Percentiles rank a stretch among this genome's conserved stretches.
Conservation (phyloP, 2,329 filamentous ascomycete genomes). For the Cadophora sp. region DNA sequence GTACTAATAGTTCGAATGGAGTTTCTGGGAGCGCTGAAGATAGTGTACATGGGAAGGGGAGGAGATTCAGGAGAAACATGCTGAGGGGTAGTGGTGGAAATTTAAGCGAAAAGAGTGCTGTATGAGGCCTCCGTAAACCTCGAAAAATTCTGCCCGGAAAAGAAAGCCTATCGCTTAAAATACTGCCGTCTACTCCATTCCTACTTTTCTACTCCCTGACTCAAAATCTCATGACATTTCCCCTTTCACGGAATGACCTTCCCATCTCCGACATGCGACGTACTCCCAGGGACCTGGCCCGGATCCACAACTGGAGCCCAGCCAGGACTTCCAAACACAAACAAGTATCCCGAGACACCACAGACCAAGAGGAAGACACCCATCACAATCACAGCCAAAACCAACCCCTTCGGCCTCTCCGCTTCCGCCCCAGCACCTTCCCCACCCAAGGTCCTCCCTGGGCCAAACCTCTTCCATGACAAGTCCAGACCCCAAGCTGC, state of each 20-base stretch:
- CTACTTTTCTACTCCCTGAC: too few relatives aligned
- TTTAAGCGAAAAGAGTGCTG: neutral
- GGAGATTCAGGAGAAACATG: neutral
- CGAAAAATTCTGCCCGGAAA: too few relatives aligned
- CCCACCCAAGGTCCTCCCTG: conserved; percentile 73
- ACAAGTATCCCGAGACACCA: conserved; percentile 13
- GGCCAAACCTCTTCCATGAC: conserved; percentile 87
- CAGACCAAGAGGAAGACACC: conserved; percentile 22
- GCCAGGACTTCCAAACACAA: conserved; percentile 8
- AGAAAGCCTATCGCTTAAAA: too few relatives aligned
- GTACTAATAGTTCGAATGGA: conserved; percentile 2
- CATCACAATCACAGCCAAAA: conserved; percentile 24
- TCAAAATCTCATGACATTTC: too few relatives aligned
- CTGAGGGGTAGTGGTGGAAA: neutral
- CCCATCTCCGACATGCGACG: neutral
- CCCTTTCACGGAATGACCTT: conserved; percentile 6
- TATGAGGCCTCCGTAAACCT: neutral
- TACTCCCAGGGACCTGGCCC: neutral
- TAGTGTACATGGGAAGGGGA: neutral
- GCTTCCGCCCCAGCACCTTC: conserved; percentile 12
- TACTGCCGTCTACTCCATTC: neutral
- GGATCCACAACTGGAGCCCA: conserved; percentile 1
- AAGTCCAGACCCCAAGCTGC: conserved; percentile 26
- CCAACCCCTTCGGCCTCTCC: conserved; percentile 20
- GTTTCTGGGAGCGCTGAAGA: neutral